Percentiles rank a stretch among this genome's conserved stretches.
phyloP scores from a whole-genome alignment of 2,329 filamentous ascomycete species.

The Chalaropsis thielavioides region DNA sequence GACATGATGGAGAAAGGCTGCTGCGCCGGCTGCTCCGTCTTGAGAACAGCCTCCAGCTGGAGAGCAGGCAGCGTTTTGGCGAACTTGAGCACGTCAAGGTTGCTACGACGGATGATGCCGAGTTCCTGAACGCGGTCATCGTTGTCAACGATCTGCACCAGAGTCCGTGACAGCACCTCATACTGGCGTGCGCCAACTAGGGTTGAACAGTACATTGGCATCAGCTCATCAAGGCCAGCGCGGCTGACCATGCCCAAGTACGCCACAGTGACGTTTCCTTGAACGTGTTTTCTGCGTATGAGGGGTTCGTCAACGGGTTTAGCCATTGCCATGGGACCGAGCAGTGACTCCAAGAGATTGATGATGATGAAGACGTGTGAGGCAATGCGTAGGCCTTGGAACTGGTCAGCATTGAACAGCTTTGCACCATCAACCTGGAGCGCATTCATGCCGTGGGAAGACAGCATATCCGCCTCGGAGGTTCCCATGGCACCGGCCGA shows the following conservation, averaged over 20 bases:
- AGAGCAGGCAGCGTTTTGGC: constrained; percentile 51
- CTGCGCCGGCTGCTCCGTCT: constrained; percentile 20
- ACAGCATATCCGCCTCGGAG: constrained; percentile 24
- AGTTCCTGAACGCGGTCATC: constrained; percentile 54
- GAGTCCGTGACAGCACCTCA: constrained; percentile 57
- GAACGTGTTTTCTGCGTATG: constrained; percentile 28
- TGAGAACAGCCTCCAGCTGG: constrained; percentile 35
- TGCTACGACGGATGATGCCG: constrained; percentile 58
- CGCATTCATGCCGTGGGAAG: constrained; percentile 23
- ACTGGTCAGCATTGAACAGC: constrained; percentile 41
- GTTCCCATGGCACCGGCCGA: constrained; percentile 24
- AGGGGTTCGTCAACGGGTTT: not conserved
- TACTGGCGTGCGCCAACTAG: constrained; percentile 51
- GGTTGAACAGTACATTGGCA: constrained; percentile 78
- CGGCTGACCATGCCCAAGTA: constrained; percentile 71
- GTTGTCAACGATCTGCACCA: constrained; percentile 56
- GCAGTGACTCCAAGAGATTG: constrained; percentile 49
- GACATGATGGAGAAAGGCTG: constrained; percentile 33
- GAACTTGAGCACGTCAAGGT: constrained; percentile 58
- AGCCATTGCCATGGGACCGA: not conserved
- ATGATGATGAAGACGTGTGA: constrained; percentile 52
- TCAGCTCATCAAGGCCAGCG: constrained; percentile 57
- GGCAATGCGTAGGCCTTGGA: constrained; percentile 52
- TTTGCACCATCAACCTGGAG: constrained; percentile 29
- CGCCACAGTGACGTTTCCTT: constrained; percentile 63